phyloP scores from a whole-genome alignment of 192 early-diverging fungal genomes.

The Coemansia sp. region DNA sequence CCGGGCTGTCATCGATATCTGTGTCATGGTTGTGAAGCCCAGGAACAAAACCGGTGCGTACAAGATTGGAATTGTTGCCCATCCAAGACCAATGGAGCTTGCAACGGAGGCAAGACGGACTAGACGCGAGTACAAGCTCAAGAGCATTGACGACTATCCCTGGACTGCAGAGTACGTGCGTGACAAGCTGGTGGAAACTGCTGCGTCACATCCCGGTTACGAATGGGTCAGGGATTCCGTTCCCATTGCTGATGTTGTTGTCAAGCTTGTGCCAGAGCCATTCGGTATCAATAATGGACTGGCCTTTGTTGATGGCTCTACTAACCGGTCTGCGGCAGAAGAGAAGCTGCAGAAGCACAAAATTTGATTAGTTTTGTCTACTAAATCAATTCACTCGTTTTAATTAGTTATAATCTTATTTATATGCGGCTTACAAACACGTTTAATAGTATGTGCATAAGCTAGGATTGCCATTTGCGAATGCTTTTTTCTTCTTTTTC shows the following conservation, averaged over 20 bases:
- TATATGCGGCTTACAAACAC: too few species aligned
- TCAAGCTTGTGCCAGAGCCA: constrained; percentile 44
- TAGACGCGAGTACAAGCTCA: constrained; percentile 41
- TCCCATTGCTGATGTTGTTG: constrained; percentile 18
- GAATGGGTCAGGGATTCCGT: constrained; percentile 25
- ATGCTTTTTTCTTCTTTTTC: too few species aligned
- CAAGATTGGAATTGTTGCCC: constrained; percentile 21
- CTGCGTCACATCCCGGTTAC: neutral
- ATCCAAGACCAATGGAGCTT: constrained; percentile 45
- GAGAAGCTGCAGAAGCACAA: too few species aligned
- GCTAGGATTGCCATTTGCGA: too few species aligned
- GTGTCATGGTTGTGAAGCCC: constrained; percentile 10
- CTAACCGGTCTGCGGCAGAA: constrained; percentile 20
- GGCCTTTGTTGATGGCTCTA: constrained; percentile 30
- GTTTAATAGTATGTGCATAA: too few species aligned
- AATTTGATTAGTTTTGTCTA: too few species aligned
- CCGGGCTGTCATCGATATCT: constrained; percentile 31
- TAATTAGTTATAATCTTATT: too few species aligned
- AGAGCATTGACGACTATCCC: constrained; percentile 28
- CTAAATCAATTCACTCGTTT: too few species aligned
- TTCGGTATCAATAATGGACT: constrained; percentile 27
- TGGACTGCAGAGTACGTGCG: constrained; percentile 47
- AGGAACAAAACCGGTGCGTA: neutral
- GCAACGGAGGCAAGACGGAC: constrained; percentile 20
- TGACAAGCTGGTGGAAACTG: constrained; percentile 27